Percentiles rank a stretch among this genome's conserved stretches.
These are phyloP conservation scores for Chloris gayana DNA, from an alignment of 176 grass and related monocot species.

Conservation along the genomic window DNA sequence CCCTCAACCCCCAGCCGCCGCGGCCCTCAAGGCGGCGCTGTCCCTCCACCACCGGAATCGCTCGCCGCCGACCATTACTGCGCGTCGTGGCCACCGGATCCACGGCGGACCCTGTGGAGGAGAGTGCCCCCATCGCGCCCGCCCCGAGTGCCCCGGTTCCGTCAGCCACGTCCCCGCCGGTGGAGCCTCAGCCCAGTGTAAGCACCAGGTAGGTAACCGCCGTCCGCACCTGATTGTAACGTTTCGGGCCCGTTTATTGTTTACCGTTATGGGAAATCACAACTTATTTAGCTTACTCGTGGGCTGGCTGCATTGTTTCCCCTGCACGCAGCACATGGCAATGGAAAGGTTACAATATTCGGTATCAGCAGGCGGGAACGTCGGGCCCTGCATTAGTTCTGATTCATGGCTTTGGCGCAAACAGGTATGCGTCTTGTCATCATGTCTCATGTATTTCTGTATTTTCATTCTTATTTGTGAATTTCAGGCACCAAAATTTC, in stretches of 20 bases:
- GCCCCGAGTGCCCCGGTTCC: constrained; percentile 15
- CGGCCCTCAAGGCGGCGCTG: not conserved
- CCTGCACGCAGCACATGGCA: constrained; percentile 58
- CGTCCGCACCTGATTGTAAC: not conserved
- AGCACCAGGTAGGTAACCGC: constrained; percentile 51
- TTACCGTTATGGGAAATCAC: not conserved
- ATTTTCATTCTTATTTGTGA: constrained; percentile 9
- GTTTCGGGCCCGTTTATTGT: not conserved
- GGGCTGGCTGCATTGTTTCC: not conserved
- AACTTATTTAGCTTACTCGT: not conserved
- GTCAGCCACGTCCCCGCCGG: not conserved
- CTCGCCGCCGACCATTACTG: constrained; percentile 12
- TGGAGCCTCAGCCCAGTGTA: constrained; percentile 31
- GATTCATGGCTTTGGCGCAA: constrained; percentile 87
- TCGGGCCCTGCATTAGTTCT: constrained; percentile 81
- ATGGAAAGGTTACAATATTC: constrained; percentile 78
- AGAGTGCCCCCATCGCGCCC: constrained; percentile 33
- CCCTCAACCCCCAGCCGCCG: not conserved
- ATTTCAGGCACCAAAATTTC: not conserved
- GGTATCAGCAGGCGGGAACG: constrained; percentile 73
- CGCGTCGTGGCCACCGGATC: constrained; percentile 54
- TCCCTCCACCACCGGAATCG: not conserved
- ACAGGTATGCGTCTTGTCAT: constrained; percentile 61
- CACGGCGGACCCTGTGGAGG: constrained; percentile 45
- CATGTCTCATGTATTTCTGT: not conserved